Conservation (phyloP, 768 basidiomycete species). For the Phanerochaete carnosa region DNA sequence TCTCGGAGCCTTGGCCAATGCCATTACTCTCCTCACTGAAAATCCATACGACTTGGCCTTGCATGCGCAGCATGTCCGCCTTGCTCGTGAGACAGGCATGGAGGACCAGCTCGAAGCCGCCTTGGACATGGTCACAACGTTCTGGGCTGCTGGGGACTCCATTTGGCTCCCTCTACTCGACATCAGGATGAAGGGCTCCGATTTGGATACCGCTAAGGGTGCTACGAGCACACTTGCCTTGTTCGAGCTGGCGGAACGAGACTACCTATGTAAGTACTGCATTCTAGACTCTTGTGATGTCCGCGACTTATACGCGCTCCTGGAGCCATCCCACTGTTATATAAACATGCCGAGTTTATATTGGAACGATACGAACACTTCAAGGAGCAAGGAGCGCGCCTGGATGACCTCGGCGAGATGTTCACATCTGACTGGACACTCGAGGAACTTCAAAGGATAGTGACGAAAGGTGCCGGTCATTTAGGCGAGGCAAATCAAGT, state of each 20-base stretch:
- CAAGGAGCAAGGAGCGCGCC: slow-evolving; percentile 34
- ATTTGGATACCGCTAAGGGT: slow-evolving; percentile 51
- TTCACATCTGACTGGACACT: slow-evolving; percentile 67
- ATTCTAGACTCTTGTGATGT: background rate
- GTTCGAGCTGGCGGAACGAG: slow-evolving; percentile 64
- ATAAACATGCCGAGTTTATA: slow-evolving; percentile 65
- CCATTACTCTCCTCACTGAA: slow-evolving; percentile 55
- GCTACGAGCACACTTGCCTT: slow-evolving; percentile 54
- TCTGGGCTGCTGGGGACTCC: slow-evolving; percentile 62
- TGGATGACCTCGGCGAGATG: slow-evolving; percentile 50
- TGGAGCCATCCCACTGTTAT: slow-evolving; percentile 72
- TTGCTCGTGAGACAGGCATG: slow-evolving; percentile 56
- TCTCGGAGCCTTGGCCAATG: slow-evolving; percentile 59
- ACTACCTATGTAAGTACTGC: slow-evolving; percentile 71
- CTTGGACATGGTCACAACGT: slow-evolving; percentile 61
- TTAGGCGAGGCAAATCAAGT: slow-evolving; percentile 50
- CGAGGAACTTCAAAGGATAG: slow-evolving; percentile 47
- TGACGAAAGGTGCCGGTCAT: slow-evolving; percentile 57
- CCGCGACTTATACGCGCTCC: background rate
- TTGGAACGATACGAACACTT: slow-evolving; percentile 36
- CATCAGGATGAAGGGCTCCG: slow-evolving; percentile 44
- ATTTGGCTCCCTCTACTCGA: slow-evolving; percentile 73
- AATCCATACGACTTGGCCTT: slow-evolving; percentile 59
- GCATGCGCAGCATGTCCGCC: slow-evolving; percentile 64
- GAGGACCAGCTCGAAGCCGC: slow-evolving; percentile 59